Base-by-base conservation (phyloP, 805 yeast genomes). In the Candida cerambycidarum region DNA sequence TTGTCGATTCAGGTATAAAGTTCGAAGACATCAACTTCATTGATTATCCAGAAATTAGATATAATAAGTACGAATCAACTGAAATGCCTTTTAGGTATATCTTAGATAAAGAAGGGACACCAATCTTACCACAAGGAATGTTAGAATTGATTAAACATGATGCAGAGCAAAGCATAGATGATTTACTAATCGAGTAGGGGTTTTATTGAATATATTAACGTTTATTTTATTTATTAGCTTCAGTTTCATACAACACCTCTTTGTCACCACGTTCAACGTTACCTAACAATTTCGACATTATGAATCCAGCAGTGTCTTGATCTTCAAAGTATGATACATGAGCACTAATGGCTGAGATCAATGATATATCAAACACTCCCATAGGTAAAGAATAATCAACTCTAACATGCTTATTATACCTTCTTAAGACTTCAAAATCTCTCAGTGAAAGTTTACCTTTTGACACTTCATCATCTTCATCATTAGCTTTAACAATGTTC, bases 31-130 rank as follows among this genome's bases (percentile, higher is more conserved):
- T 93, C 48, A 77, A 79, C 43, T 92, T 88, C 60, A 80, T 92
- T 40, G 98, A 93, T 61, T 89, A 87, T 59, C 99, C 99, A 3
- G 98, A 92, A 63, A 84, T 92, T 53, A 79, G 89, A 59, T 92
- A 86, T 69, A 83, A 73, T 63, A 84, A 83, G 60, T 80, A 86
- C 57, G 99, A 93, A 63, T 86, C 95, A 3, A 89, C 97, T 0
- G 97, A 92, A 59, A 92, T 92, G 99, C 99, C 99, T 2, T 92
- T 92, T 69, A 76, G 99, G 58, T 92, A 92, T 56, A 84, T 92
- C 13, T 65, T 82, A 45, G 86, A 85, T 53, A 61, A 56, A 0
- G 53, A 74, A 1, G 80, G 79, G 3, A 75, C 78, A 47, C 98
- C 99, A 1, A 85, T 93, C 9, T 71, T 92, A 57, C 99, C 99